Evolutionary conservation across 306 rosid species (phyloP).

Genomic region (Fragaria vesca): DNA sequence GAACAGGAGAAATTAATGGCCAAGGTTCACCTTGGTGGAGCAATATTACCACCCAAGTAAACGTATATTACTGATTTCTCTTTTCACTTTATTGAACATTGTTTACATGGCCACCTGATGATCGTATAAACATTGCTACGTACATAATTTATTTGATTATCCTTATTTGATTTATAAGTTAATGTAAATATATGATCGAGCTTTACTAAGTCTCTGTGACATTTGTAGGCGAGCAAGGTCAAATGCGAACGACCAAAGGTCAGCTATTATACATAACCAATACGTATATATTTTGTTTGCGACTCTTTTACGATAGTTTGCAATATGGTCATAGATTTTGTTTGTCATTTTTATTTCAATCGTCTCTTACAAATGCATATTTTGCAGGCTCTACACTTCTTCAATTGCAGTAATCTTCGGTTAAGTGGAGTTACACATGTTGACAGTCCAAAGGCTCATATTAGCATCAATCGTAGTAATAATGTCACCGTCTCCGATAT

Average conservation of each 20-base stretch:
- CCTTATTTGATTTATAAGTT: too few relatives aligned
- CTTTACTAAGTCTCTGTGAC: too few relatives aligned
- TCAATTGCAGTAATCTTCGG: conserved; percentile 11
- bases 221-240: background rate
- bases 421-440: conserved; percentile 21
- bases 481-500: background rate
- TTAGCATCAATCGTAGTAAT: conserved; percentile 6
- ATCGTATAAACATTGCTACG: too few relatives aligned
- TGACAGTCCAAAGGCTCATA: conserved; percentile 33
- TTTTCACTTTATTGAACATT: too few relatives aligned
- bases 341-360: too few relatives aligned
- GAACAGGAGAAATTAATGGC: conserved; percentile 20
- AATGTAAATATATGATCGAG: too few relatives aligned
- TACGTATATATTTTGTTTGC: too few relatives aligned
- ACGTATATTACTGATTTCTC: too few relatives aligned
- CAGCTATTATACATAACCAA: background rate
- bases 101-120: too few relatives aligned
- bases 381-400: conserved; percentile 29
- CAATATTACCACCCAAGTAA: background rate
- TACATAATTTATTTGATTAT: too few relatives aligned
- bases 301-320: too few relatives aligned
- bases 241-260: background rate
- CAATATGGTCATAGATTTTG: too few relatives aligned
- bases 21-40: conserved; percentile 20
- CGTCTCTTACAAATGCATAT: background rate